A percentile compares a stretch with the other conserved stretches of the same genome.
Conservation (phyloP, 2,329 filamentous ascomycete genomes). For the Phoma sp. region DNA sequence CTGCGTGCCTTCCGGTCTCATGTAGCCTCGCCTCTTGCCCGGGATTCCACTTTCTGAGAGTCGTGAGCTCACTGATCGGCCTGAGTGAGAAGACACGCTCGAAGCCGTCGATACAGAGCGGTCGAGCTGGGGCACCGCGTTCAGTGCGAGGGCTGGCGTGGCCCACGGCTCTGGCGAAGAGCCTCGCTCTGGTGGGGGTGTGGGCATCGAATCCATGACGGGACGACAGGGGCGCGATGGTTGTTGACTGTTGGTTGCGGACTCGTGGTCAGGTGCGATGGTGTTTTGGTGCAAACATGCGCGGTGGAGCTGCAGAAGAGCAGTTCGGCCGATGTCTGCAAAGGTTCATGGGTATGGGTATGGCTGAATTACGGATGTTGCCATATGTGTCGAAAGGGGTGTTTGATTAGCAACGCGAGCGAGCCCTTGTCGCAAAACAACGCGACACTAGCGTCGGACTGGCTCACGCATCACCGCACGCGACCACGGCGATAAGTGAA, state of each 20-base stretch:
- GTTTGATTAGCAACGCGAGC: constrained; percentile 39
- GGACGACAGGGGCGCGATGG: constrained; percentile 20
- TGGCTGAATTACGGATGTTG: constrained; percentile 34
- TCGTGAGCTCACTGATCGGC: constrained; percentile 68
- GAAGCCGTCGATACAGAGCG: constrained; percentile 69
- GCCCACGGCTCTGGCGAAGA: constrained; percentile 69
- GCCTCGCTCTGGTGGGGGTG: constrained; percentile 52
- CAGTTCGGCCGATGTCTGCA: constrained; percentile 16
- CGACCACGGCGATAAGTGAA: constrained; percentile 4
- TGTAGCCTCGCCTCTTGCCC: constrained; percentile 75
- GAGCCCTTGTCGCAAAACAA: constrained; percentile 36
- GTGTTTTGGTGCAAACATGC: constrained; percentile 9
- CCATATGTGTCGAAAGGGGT: constrained; percentile 29
- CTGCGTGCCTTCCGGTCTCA: constrained; percentile 83
- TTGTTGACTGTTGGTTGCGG: constrained; percentile 18
- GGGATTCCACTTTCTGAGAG: constrained; percentile 53
- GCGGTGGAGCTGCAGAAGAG: constrained; percentile 14
- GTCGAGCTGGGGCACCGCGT: constrained; percentile 64
- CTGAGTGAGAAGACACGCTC: constrained; percentile 61
- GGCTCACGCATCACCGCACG: constrained; percentile 12
- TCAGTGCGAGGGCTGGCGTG: constrained; percentile 68
- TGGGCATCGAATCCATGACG: constrained; percentile 40
- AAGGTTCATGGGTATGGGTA: constrained; percentile 25
- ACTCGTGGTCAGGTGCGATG: constrained; percentile 14
- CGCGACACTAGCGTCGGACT: constrained; percentile 32